Base-by-base conservation (phyloP, 2,329 filamentous ascomycete genomes). In the Aspergillus bombycis region DNA sequence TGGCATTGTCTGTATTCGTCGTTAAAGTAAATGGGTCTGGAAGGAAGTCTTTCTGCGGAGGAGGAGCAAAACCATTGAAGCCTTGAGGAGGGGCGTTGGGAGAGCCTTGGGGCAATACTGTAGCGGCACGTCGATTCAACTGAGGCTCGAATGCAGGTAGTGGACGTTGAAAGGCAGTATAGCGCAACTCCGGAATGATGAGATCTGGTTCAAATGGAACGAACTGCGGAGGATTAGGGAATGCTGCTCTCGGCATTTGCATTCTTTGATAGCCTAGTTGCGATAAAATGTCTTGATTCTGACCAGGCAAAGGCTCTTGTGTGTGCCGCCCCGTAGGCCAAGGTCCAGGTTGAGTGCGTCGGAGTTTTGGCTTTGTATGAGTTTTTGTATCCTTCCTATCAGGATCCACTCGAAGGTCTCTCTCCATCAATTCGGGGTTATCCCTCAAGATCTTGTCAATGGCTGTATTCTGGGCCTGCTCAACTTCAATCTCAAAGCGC, bases 401-500 rank as follows among this genome's bases (percentile, higher is more conserved):
- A n/a, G 56, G 11, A 48, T 58, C 8, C n/a, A 72, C 58, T 21
- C 58, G 66, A 46, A 72, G 61, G 19, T 70, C 66, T 16, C 69
- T 64, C 36, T 68, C 65, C 1, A 62, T 64, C 32, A 72, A 41
- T 9, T 67, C 60, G 21, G 70, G 68, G 54, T 77, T 69, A 21
- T 72, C 64, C 23, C 67, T 64, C 52, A 74, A 67, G 9, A 71
- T 69, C 60, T 70, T 67, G 9, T 66, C 53, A 57, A 78, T 75
- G 10, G 75, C 70, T 34, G 68, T 66, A 30, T 61, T 65, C 61
- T 75, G 71, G 6, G 76, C 76, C 46, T 67, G 54, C 36, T 73
- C 65, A 8, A 77, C 67, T 57, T 77, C 75, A 32, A 65, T 30
- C 56, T 68, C 62, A 28, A 72, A 69, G 32, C 48, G 48, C 69